Percentiles rank a stretch among this genome's conserved stretches.
These are phyloP conservation scores for Carex scoparia DNA, from an alignment of 176 grass and related monocot genomes.

Conservation along the genomic window DNA sequence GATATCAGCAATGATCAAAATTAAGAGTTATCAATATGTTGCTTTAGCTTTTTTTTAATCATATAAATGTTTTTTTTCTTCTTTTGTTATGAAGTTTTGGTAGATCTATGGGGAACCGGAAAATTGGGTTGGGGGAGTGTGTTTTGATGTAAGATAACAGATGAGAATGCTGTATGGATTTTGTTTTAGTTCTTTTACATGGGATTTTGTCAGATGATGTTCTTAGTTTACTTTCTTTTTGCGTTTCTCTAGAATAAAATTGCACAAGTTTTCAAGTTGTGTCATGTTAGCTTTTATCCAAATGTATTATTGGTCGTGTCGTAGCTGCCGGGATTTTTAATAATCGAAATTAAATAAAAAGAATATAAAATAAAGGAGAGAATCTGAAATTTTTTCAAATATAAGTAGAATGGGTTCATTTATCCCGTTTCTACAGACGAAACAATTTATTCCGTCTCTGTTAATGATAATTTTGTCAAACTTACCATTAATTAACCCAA, in stretches of 20 bases:
- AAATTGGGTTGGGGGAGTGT: background rate
- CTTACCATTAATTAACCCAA: too few relatives aligned
- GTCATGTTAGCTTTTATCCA: background rate
- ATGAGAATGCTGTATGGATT: background rate
- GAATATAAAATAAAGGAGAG: too few relatives aligned
- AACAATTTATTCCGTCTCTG: too few relatives aligned
- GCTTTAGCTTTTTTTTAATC: background rate
- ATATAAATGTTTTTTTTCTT: background rate
- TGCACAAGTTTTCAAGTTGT: background rate
- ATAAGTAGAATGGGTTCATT: too few relatives aligned
- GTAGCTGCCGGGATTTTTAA: too few relatives aligned
- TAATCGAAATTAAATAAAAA: too few relatives aligned
- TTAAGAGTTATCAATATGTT: background rate
- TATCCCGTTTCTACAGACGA: too few relatives aligned
- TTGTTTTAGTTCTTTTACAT: background rate
- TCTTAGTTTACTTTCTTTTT: background rate
- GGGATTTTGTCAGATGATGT: background rate
- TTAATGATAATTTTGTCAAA: too few relatives aligned
- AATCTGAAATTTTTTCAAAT: too few relatives aligned
- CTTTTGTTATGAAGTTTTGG: too few relatives aligned
- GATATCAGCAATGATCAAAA: constrained; percentile 44
- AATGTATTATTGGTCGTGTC: too few relatives aligned
- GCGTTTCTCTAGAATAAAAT: background rate
- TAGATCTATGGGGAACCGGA: background rate
- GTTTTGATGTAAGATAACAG: background rate